Conservation (phyloP, 139 green algal species). For the Auxenochlorella protothecoides region DNA sequence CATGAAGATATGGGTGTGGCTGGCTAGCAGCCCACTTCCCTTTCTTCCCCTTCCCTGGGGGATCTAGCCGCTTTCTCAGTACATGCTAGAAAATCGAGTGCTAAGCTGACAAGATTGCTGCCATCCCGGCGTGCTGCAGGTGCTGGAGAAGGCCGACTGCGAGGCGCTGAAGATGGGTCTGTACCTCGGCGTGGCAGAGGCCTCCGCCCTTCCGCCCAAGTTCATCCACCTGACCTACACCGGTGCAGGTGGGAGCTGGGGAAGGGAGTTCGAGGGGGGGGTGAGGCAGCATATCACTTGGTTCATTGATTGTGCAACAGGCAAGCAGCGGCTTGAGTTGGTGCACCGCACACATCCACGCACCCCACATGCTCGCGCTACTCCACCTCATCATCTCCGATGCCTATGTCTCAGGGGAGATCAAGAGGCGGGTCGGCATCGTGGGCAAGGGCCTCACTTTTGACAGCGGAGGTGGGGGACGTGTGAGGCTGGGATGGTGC, state of each 20-base stretch:
- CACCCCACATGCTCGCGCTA: background rate
- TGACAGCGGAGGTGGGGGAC: conserved; percentile 15
- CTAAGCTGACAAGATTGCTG: background rate
- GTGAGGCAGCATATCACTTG: background rate
- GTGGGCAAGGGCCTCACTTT: conserved; percentile 82
- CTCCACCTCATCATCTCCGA: background rate
- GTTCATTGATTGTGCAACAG: background rate
- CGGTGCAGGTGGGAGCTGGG: conserved; percentile 14
- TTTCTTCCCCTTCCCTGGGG: too few relatives aligned
- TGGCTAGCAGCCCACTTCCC: too few relatives aligned
- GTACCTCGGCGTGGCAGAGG: conserved; percentile 88
- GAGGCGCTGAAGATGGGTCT: conserved; percentile 84
- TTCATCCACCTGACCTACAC: conserved; percentile 98
- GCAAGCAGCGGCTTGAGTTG: background rate
- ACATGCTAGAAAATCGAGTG: background rate
- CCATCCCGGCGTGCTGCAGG: conserved; percentile 13
- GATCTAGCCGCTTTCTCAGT: background rate
- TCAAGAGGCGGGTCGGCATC: conserved; percentile 58
- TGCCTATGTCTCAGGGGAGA: conserved; percentile 6
- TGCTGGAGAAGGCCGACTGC: conserved; percentile 85
- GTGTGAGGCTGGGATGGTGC: conserved; percentile 20
- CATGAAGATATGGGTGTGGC: background rate
- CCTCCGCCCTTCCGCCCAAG: conserved; percentile 63
- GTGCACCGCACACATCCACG: too few relatives aligned
- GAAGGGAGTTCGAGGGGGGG: background rate